A percentile compares a stretch with the other conserved stretches of the same genome.
These are phyloP conservation scores for Cyberlindnera euphorbiiphila DNA, from an alignment of 805 yeast genomes.

Conservation along the genomic window DNA sequence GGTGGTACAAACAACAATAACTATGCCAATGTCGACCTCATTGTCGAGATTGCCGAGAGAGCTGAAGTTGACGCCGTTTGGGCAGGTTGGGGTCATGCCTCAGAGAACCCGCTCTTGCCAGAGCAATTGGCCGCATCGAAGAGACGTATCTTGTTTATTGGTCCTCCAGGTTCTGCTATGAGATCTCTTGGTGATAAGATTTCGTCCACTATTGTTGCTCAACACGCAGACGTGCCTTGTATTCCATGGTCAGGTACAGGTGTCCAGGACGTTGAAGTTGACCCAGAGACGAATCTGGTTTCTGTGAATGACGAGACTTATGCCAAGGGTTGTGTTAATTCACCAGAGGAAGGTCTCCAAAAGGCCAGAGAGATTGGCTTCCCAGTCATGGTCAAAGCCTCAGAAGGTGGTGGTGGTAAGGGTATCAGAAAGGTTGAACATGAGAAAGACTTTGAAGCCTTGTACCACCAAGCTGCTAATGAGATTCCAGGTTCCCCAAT, in stretches of 20 bases:
- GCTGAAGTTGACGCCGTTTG: constrained; percentile 97
- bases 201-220: constrained; percentile 97
- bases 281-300: constrained; percentile 68
- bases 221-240: constrained; percentile 97
- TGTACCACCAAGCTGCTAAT: constrained; percentile 90
- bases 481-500: constrained; percentile 99
- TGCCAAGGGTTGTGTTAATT: constrained; percentile 79
- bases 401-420: constrained; percentile 99
- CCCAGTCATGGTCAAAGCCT: constrained; percentile 98
- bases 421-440: constrained; percentile 95
- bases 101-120: constrained; percentile 95
- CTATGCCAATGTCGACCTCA: constrained; percentile 95
- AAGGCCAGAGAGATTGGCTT: constrained; percentile 89
- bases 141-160: constrained; percentile 86
- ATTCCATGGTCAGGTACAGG: constrained; percentile 99
- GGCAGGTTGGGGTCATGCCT: constrained; percentile 99
- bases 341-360: constrained; percentile 83
- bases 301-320: constrained; percentile 84
- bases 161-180: constrained; percentile 99
- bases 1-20: constrained; percentile 99
- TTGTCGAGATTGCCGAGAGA: constrained; percentile 96
- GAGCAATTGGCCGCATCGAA: constrained; percentile 93
- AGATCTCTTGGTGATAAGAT: constrained; percentile 99
- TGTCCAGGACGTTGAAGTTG: constrained; percentile 74
- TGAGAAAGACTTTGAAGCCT: constrained; percentile 69